These are phyloP conservation scores for Cordyceps javanica DNA, from an alignment of 2,329 filamentous ascomycete species.

Conservation along the genomic window DNA sequence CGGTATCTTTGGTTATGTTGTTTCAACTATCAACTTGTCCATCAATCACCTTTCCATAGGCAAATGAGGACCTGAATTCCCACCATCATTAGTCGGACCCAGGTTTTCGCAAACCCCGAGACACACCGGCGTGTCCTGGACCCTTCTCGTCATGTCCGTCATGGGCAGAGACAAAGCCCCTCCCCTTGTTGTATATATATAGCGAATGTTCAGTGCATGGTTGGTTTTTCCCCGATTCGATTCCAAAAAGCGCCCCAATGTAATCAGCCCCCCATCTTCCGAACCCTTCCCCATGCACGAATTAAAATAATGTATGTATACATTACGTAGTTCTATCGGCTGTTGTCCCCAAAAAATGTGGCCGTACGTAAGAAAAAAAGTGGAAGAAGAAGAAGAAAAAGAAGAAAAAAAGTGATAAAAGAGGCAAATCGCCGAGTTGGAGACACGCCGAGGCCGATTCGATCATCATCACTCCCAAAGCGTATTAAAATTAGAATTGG, in stretches of 20 bases:
- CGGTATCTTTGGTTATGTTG: conserved; percentile 30
- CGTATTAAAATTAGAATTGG: conserved; percentile 12
- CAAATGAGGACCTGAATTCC: background rate
- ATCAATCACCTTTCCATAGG: conserved; percentile 14
- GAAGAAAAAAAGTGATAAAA: background rate
- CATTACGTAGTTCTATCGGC: conserved; percentile 34
- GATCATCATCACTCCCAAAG: background rate
- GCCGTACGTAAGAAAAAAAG: conserved; percentile 19
- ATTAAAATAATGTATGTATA: conserved; percentile 32
- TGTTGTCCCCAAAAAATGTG: conserved; percentile 25
- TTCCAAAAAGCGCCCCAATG: conserved; percentile 15
- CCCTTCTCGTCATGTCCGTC: conserved; percentile 10
- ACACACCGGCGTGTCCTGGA: background rate
- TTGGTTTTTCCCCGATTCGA: conserved; percentile 1
- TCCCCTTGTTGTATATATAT: conserved; percentile 7
- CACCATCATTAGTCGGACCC: conserved; percentile 8
- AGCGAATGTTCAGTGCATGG: conserved; percentile 14
- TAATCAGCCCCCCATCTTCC: conserved; percentile 24
- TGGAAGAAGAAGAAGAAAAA: no score
- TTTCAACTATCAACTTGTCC: conserved; percentile 15
- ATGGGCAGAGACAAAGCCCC: background rate
- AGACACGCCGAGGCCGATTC: conserved; percentile 1
- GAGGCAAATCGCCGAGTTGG: conserved; percentile 2
- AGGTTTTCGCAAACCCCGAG: background rate
- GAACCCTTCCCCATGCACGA: conserved; percentile 25